Base-by-base conservation (phyloP, 768 basidiomycete genomes). In the Sarcodon sp. region DNA sequence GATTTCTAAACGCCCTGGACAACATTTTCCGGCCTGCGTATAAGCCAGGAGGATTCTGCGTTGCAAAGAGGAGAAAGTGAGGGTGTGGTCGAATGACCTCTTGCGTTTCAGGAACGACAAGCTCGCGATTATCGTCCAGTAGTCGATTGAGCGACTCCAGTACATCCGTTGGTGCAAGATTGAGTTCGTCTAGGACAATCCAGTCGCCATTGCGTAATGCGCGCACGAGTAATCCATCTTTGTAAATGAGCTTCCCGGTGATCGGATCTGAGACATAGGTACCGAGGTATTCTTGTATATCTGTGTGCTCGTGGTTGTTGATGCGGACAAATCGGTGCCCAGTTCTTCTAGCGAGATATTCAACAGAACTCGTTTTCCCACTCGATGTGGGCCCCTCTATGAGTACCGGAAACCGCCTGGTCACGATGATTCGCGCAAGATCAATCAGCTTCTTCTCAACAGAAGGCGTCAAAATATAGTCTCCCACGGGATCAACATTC, bases 291-390 rank as follows among this genome's bases (percentile, higher is more conserved):
- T 99, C 96, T 59, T 99, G 96, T 45, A 99, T 96, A 59, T 99
- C 96, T 5, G 96, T 99, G 59, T 98, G 96, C 53, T 99, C 96
- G 66, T 99, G 96, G 58, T 99, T 99, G 68, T 99, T 99, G 72
- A 99, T 97, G 36, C 96, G 87, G 32, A 99, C 81, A 63, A 97
- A 98, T 34, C 76, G 80, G 68, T 99, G 96, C 0, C 96, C 94
- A 0, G 92, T 96, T 48, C 86, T 75, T 51, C 78, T 79, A 5
- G 96, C 94, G 31, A 99, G 76, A 62, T 93, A 98, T 65, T 97
- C 93, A 41, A 99, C 80, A 1, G 94, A 88, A 55, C 89, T 92
- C 2, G 96, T 99, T 70, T 99, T 99, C 35, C 96, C 96, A 49
- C 84, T 87, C 1, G 96, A 98, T 0, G 96, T 99, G 0, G 94